Evolutionary conservation across 2,329 filamentous ascomycete genomes (phyloP).

Genomic region (Coniochaeta pulveracea): DNA sequence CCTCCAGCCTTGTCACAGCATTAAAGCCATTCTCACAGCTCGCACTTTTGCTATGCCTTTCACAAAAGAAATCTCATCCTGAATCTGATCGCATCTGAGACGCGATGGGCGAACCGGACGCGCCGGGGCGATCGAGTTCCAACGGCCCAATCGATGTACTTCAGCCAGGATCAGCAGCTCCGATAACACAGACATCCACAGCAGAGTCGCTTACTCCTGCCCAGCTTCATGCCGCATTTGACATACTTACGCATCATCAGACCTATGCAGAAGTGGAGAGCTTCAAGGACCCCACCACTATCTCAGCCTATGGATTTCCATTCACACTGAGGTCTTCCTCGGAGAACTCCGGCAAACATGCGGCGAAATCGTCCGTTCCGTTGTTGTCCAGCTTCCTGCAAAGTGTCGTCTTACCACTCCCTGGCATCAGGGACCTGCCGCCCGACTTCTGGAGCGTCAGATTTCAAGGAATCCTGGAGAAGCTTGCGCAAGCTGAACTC

Average conservation of each 20-base stretch:
- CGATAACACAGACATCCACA: too few species aligned
- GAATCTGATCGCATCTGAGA: too few species aligned
- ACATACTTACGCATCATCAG: conserved; percentile 48
- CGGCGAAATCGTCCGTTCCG: conserved; percentile 40
- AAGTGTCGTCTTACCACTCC: conserved; percentile 52
- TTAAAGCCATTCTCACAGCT: too few species aligned
- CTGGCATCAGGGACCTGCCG: conserved; percentile 52
- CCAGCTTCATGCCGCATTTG: conserved; percentile 42
- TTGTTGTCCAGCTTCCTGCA: conserved; percentile 58
- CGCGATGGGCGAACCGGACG: too few species aligned
- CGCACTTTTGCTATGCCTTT: too few species aligned
- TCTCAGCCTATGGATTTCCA: conserved; percentile 58
- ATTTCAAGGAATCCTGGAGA: conserved; percentile 45
- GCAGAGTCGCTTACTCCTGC: conserved; percentile 17
- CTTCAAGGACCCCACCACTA: conserved; percentile 55
- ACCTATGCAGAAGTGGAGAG: conserved; percentile 58
- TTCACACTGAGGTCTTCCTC: conserved; percentile 30
- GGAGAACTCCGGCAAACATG: conserved; percentile 12
- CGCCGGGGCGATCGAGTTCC: too few species aligned
- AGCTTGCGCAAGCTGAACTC: conserved; percentile 55
- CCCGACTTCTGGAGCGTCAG: conserved; percentile 54
- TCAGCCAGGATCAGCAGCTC: too few species aligned
- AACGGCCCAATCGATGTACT: too few species aligned
- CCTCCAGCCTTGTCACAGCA: too few species aligned
- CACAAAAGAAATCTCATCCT: too few species aligned